These are phyloP conservation scores for Starmerella stellata DNA, from an alignment of 805 yeast species.

Conservation along the genomic window DNA sequence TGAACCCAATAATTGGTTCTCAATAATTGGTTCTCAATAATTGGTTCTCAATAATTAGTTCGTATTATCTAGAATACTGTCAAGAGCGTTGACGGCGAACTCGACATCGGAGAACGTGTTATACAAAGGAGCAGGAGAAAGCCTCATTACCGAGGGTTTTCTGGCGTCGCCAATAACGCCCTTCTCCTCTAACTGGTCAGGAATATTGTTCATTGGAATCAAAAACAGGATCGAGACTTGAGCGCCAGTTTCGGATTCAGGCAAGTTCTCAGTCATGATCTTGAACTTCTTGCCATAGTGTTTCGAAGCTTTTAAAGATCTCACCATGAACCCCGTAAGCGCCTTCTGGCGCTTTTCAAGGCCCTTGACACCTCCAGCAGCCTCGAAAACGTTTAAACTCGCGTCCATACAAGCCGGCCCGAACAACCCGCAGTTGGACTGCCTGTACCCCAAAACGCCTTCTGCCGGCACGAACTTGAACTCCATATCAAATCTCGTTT, in stretches of 20 bases:
- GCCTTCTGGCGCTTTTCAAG: constrained; percentile 39
- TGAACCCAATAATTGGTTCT: too few relatives aligned
- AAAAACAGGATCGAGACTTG: constrained; percentile 60
- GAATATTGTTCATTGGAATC: constrained; percentile 42
- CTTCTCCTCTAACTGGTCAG: constrained; percentile 28
- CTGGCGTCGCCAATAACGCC: constrained; percentile 80
- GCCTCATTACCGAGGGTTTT: constrained; percentile 70
- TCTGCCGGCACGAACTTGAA: constrained; percentile 60
- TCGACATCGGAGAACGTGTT: constrained; percentile 53
- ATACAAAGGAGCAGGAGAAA: constrained; percentile 78
- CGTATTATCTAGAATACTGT: constrained; percentile 21
- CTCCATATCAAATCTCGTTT: constrained; percentile 58
- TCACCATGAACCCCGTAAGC: constrained; percentile 41
- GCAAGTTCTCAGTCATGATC: constrained; percentile 54
- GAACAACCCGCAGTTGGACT: constrained; percentile 76
- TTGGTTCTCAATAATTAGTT: too few relatives aligned
- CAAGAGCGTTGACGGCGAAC: constrained; percentile 29
- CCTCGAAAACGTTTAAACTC: constrained; percentile 43
- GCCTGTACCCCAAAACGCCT: constrained; percentile 79
- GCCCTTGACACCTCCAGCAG: constrained; percentile 41
- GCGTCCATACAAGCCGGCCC: constrained; percentile 60
- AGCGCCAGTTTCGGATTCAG: constrained; percentile 44
- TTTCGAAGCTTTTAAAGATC: constrained; percentile 29
- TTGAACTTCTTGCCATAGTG: constrained; percentile 35
- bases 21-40: too few relatives aligned